Percentiles rank a stretch among this genome's conserved stretches.
Evolutionary conservation across 805 yeast genomes (phyloP).

Genomic region (Pichia cabralensis): DNA sequence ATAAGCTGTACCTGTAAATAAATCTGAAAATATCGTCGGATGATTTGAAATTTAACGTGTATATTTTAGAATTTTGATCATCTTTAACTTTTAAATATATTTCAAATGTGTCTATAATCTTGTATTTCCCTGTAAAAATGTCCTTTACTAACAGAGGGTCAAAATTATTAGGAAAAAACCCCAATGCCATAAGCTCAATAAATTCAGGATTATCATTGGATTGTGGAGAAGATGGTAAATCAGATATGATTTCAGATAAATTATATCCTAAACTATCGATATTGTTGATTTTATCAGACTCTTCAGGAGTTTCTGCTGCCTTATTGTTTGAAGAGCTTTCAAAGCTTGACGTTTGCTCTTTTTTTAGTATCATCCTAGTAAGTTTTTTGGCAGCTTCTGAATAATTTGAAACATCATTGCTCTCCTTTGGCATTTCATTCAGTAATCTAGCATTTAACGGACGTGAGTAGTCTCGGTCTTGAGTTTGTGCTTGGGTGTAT

Average conservation of each 20-base stretch:
- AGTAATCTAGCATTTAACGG: no score
- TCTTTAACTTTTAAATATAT: slow-evolving; percentile 5
- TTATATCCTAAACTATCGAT: no score
- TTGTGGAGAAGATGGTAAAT: no score
- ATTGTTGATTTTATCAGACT: no score
- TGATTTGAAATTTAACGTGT: slow-evolving; percentile 2
- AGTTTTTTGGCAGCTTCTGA: neutral
- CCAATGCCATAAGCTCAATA: no score
- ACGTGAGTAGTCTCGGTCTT: neutral
- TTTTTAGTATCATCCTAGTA: slow-evolving; percentile 1
- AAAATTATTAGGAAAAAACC: no score
- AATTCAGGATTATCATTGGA: no score
- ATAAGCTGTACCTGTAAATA: neutral
- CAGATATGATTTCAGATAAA: no score
- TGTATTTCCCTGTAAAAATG: slow-evolving; percentile 1
- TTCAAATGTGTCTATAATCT: slow-evolving; percentile 9
- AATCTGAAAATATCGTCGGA: slow-evolving; percentile 1
- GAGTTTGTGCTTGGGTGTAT: slow-evolving; percentile 1
- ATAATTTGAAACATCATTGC: neutral
- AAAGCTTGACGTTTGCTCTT: no score
- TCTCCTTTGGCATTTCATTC: slow-evolving; percentile 1
- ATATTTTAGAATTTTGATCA: no score
- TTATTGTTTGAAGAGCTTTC: no score
- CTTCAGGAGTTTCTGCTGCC: no score
- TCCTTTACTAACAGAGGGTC: slow-evolving; percentile 2